Conservation (phyloP, 2,329 filamentous ascomycete species). For the Sporothrix humicola region DNA sequence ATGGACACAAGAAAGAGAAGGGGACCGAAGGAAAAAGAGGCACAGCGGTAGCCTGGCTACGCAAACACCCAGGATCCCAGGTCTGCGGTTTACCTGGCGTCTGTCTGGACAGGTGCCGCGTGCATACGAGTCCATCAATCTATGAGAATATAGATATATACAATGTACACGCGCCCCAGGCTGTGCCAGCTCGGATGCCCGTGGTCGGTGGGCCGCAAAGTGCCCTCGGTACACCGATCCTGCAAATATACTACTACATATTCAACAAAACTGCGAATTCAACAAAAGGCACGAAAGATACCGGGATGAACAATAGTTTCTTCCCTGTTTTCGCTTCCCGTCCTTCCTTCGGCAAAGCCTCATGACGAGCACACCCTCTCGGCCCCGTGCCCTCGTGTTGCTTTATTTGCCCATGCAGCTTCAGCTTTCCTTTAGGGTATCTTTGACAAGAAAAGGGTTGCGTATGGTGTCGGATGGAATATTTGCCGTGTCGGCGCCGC, state of each 20-base stretch:
- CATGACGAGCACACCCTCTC: background rate
- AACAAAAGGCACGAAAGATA: background rate
- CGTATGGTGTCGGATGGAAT: background rate
- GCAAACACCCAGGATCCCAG: background rate
- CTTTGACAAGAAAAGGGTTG: background rate
- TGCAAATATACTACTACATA: background rate
- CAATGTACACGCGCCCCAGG: background rate
- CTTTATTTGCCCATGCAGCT: background rate
- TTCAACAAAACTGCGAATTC: too few species aligned
- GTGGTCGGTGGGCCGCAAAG: background rate
- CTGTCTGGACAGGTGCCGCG: background rate
- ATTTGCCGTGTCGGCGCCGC: constrained; percentile 12
- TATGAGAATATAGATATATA: background rate
- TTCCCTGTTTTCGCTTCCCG: background rate
- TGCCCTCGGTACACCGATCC: constrained; percentile 20
- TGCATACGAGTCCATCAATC: background rate
- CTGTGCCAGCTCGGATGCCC: background rate
- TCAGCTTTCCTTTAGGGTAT: too few species aligned
- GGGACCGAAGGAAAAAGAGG: background rate
- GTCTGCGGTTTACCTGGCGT: constrained; percentile 3
- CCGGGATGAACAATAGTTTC: background rate
- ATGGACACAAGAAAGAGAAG: background rate
- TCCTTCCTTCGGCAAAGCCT: background rate
- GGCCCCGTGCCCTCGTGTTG: background rate
- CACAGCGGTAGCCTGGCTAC: constrained; percentile 4